Conservation (phyloP, 345 rosid genomes). For the Eucalyptus tenuipes region DNA sequence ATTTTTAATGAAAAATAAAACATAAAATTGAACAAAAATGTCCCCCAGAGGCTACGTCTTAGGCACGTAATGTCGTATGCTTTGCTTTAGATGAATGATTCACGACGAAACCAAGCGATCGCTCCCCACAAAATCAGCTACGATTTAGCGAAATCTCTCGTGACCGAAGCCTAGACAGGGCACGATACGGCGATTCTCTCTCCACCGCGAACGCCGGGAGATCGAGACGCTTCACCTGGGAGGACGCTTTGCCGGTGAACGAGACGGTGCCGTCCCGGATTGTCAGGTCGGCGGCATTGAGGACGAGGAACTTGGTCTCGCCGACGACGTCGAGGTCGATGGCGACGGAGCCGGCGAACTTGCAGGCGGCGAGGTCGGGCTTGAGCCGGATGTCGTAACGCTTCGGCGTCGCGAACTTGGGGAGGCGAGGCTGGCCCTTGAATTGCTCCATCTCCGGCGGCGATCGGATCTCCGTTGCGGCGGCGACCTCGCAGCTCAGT, state of each 20-base stretch:
- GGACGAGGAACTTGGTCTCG: conserved; percentile 62
- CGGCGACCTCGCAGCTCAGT: background rate
- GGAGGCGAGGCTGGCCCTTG: conserved; percentile 83
- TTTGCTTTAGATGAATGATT: background rate
- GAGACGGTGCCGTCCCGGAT: conserved; percentile 35
- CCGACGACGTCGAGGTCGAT: conserved; percentile 49
- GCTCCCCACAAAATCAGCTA: background rate
- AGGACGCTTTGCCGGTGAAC: conserved; percentile 26
- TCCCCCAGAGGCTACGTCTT: background rate
- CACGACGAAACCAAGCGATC: background rate
- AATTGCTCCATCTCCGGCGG: conserved; percentile 49
- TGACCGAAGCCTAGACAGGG: background rate
- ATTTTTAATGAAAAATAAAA: background rate
- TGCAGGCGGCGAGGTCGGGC: conserved; percentile 73
- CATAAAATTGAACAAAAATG: background rate
- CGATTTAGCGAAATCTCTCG: background rate
- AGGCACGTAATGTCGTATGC: background rate
- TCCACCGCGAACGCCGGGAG: background rate
- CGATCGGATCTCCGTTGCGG: background rate
- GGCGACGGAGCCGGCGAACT: conserved; percentile 51
- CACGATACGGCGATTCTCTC: background rate
- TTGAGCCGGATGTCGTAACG: conserved; percentile 68
- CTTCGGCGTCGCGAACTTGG: conserved; percentile 71
- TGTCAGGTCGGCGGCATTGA: conserved; percentile 87
- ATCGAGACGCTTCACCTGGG: conserved; percentile 30